A percentile compares a stretch with the other conserved stretches of the same genome.
Evolutionary conservation across 805 yeast genomes (phyloP).

Genomic region (Saturnispora sanitii): DNA sequence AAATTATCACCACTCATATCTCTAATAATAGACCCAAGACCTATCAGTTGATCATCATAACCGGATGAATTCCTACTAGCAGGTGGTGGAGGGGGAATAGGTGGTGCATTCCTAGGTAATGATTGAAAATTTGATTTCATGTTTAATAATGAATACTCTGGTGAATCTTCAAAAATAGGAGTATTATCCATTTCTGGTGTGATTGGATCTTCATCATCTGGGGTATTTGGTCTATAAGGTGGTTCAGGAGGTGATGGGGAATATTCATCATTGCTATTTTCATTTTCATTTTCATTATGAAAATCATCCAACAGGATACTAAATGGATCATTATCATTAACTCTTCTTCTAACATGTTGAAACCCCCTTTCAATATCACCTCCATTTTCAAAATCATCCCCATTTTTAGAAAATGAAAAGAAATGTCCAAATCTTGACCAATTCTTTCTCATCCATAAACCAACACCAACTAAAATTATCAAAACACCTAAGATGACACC

Average conservation of each 20-base stretch:
- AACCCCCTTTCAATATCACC: conserved; percentile 6
- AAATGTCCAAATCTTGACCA: background rate
- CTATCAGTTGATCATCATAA: conserved; percentile 6
- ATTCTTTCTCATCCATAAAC: conserved; percentile 12
- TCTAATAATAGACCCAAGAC: conserved; percentile 3
- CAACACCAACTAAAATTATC: conserved; percentile 11
- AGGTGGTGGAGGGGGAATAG: conserved; percentile 14
- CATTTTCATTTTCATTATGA: background rate
- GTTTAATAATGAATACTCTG: conserved; percentile 10
- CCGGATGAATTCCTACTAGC: conserved; percentile 8
- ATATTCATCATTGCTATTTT: background rate
- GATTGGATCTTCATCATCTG: background rate
- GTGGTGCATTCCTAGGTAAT: conserved; percentile 12
- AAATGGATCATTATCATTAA: conserved; percentile 7
- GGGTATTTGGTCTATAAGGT: background rate
- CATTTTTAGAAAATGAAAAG: background rate
- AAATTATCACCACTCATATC: background rate
- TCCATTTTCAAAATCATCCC: background rate
- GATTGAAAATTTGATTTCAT: conserved; percentile 12
- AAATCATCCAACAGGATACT: too few relatives aligned
- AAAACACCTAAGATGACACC: conserved; percentile 20
- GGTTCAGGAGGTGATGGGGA: background rate
- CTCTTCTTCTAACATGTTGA: conserved; percentile 1
- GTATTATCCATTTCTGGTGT: conserved; percentile 5
- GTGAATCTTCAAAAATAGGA: conserved; percentile 3